Percentiles rank a stretch among this genome's conserved stretches.
These are phyloP conservation scores for Colletotrichum sp. DNA, from an alignment of 2,329 filamentous ascomycete genomes.

Conservation along the genomic window DNA sequence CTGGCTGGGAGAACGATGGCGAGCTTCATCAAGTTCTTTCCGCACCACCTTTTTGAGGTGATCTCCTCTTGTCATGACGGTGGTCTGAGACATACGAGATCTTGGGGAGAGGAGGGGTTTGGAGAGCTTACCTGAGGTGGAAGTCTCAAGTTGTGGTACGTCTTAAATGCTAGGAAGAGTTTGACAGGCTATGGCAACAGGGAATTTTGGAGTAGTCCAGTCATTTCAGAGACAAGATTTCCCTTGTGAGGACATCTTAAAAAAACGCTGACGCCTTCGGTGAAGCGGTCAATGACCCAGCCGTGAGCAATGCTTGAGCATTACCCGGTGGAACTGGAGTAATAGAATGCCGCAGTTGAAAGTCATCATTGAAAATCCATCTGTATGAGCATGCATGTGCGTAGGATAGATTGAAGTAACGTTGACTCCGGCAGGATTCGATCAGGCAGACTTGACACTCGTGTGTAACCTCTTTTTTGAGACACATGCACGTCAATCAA, in stretches of 20 bases:
- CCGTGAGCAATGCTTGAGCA: not conserved
- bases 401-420: not conserved
- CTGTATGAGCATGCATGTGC: fast-evolving
- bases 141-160: not conserved
- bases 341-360: not conserved
- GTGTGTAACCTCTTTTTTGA: not conserved
- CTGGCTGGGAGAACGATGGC: not conserved
- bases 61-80: not conserved
- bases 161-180: not conserved
- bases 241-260: not conserved
- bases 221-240: not conserved
- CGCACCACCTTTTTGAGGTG: not conserved
- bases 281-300: not conserved
- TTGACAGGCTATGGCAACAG: not conserved
- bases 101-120: not conserved
- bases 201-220: fast-evolving
- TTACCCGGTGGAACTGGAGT: not conserved
- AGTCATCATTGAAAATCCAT: not conserved
- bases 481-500: not conserved
- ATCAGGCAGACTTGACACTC: not conserved
- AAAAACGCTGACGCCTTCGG: not conserved
- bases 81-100: not conserved
- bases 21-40: not conserved
- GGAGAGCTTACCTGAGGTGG: not conserved
- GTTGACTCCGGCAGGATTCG: not conserved